Evolutionary conservation across 441 rosid genomes (phyloP).

Genomic region (Erysimum cheiri): DNA sequence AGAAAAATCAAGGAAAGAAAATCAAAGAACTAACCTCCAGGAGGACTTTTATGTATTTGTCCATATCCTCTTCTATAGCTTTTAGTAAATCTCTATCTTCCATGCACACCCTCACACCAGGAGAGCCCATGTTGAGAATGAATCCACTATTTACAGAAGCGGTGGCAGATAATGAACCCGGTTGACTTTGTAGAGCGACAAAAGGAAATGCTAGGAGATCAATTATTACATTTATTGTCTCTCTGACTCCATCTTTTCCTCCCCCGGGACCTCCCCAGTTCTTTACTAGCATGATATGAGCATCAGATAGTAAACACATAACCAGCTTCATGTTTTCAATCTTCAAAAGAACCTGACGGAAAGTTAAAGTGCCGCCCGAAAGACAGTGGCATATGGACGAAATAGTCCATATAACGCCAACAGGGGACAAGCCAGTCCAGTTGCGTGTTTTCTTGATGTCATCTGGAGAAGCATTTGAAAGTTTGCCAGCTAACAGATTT

Average conservation of each 20-base stretch:
- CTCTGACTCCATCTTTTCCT: constrained; percentile 89
- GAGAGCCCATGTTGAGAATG: constrained; percentile 88
- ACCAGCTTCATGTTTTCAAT: constrained; percentile 69
- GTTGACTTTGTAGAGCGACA: constrained; percentile 85
- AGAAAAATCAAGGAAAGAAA: constrained; percentile 15
- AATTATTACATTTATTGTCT: constrained; percentile 69
- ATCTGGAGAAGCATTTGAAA: constrained; percentile 50
- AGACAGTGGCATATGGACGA: constrained; percentile 90
- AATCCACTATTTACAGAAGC: constrained; percentile 95
- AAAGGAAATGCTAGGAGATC: constrained; percentile 96
- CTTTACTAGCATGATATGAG: constrained; percentile 83
- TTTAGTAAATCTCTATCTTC: constrained; percentile 83
- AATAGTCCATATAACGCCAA: constrained; percentile 83
- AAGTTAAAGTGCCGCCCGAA: constrained; percentile 74
- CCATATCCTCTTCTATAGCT: constrained; percentile 93
- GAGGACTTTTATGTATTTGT: constrained; percentile 79
- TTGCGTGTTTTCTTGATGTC: constrained; percentile 51
- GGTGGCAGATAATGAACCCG: constrained; percentile 77
- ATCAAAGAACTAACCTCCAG: constrained; percentile 66
- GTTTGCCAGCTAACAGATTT: constrained; percentile 61
- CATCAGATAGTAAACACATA: constrained; percentile 66
- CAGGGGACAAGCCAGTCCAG: constrained; percentile 75
- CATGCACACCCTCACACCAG: constrained; percentile 76
- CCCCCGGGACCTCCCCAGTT: constrained; percentile 95
- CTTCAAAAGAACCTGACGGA: constrained; percentile 77